These are phyloP conservation scores for Diplodia intermedia DNA, from an alignment of 2,329 filamentous ascomycete species.

Conservation along the genomic window DNA sequence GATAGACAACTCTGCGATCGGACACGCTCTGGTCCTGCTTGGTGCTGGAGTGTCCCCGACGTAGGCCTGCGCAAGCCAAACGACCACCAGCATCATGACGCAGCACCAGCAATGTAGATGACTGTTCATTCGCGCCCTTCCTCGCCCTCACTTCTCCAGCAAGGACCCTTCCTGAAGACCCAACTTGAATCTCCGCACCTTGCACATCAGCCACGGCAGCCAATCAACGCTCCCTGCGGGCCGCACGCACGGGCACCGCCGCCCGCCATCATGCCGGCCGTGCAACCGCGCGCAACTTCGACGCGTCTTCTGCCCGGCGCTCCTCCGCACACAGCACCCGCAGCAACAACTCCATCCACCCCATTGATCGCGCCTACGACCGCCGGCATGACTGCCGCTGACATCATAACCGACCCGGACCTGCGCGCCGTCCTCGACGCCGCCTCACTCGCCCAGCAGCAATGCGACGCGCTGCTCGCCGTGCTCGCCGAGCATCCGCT, in stretches of 20 bases:
- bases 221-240: conserved; percentile 3
- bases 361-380: neutral
- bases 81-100: neutral
- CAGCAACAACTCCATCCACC: neutral
- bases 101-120: neutral
- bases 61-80: neutral
- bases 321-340: neutral
- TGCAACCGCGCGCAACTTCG: conserved; percentile 3
- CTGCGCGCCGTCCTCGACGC: conserved; percentile 73
- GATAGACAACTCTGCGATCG: no score
- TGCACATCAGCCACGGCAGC: neutral
- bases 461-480: conserved; percentile 66
- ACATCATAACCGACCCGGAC: conserved; percentile 67
- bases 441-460: conserved; percentile 74
- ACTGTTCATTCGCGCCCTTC: neutral
- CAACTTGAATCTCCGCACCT: conserved; percentile 1
- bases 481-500: conserved; percentile 61
- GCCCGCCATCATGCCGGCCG: conserved; percentile 18
- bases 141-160: neutral
- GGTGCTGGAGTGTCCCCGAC: no score
- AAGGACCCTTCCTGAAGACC: neutral
- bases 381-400: conserved; percentile 30
- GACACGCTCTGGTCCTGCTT: no score
- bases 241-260: conserved; percentile 13
- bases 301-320: neutral